Percentiles rank a stretch among this genome's conserved stretches.
Evolutionary conservation across 108 stramenopile species (phyloP).

Genomic region (Discostella pseudostelligera): DNA sequence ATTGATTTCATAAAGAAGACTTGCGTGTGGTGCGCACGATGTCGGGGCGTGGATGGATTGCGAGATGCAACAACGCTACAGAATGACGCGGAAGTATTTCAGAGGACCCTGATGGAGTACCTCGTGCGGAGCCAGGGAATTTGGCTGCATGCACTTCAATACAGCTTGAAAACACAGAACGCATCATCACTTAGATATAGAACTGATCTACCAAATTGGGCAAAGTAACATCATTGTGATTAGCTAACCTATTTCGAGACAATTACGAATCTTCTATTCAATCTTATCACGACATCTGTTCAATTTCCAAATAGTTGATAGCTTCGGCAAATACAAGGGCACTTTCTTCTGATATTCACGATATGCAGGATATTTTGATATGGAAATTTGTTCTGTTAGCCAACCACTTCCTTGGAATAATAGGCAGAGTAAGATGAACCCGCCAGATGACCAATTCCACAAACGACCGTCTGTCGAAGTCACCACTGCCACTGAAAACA

Average conservation of each 20-base stretch:
- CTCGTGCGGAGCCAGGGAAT: constrained; percentile 77
- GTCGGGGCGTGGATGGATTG: constrained; percentile 33
- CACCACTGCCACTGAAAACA: constrained; percentile 58
- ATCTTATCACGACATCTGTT: not conserved
- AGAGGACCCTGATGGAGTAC: constrained; percentile 60
- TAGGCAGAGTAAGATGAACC: constrained; percentile 48
- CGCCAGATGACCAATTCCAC: constrained; percentile 60
- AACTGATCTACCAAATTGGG: constrained; percentile 29
- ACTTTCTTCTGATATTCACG: constrained; percentile 52
- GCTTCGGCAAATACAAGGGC: constrained; percentile 60
- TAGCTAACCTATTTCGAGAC: too few species aligned
- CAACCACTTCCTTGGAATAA: constrained; percentile 72
- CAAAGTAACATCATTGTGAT: not conserved
- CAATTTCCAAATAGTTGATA: constrained; percentile 6
- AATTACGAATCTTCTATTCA: too few species aligned
- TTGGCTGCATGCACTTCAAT: constrained; percentile 85
- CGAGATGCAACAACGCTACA: constrained; percentile 16
- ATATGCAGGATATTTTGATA: constrained; percentile 66
- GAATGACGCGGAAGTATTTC: constrained; percentile 19
- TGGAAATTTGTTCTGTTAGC: constrained; percentile 68
- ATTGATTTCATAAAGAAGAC: constrained; percentile 73
- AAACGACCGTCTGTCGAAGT: constrained; percentile 1
- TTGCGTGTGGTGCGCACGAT: constrained; percentile 85
- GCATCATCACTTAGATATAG: constrained; percentile 10
- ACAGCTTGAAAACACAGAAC: constrained; percentile 38